These are phyloP conservation scores for Hymenoscyphus fructigenus DNA, from an alignment of 2,329 filamentous ascomycete species.

Conservation along the genomic window DNA sequence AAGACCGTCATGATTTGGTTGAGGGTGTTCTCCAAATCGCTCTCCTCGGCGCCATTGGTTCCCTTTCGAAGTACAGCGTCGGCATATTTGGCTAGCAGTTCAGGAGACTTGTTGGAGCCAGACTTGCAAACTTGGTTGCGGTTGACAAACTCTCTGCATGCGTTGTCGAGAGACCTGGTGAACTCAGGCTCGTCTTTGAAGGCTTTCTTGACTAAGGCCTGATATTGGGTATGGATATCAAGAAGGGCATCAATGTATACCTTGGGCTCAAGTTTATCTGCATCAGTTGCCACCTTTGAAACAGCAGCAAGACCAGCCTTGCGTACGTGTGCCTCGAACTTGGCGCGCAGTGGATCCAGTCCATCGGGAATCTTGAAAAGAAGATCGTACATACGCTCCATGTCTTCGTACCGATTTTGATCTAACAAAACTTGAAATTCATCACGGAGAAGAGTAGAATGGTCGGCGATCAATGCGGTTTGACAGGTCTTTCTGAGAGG, in stretches of 20 bases:
- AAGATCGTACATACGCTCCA: slow-evolving; percentile 93
- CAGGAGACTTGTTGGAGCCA: slow-evolving; percentile 89
- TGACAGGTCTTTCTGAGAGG: slow-evolving; percentile 86
- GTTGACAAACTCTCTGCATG: slow-evolving; percentile 97
- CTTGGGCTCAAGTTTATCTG: slow-evolving; percentile 91
- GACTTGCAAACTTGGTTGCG: slow-evolving; percentile 94
- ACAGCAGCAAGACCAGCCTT: slow-evolving; percentile 87
- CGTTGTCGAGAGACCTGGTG: slow-evolving; percentile 92
- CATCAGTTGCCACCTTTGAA: slow-evolving; percentile 84
- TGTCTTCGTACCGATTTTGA: slow-evolving; percentile 91
- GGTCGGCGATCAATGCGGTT: slow-evolving; percentile 83
- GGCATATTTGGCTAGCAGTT: slow-evolving; percentile 92
- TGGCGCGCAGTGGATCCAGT: slow-evolving; percentile 79
- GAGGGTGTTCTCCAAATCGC: slow-evolving; percentile 84
- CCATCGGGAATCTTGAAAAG: slow-evolving; percentile 88
- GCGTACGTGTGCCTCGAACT: slow-evolving; percentile 89
- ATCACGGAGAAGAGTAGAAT: slow-evolving; percentile 81
- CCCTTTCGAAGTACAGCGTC: slow-evolving; percentile 92
- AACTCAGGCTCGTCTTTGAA: slow-evolving; percentile 97
- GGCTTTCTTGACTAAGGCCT: slow-evolving; percentile 83
- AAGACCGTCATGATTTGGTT: slow-evolving; percentile 98
- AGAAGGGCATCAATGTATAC: slow-evolving; percentile 93
- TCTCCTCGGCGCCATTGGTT: slow-evolving; percentile 87
- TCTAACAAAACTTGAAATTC: slow-evolving; percentile 95
- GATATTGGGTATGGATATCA: slow-evolving; percentile 92